Evolutionary conservation across 129 eudicot species (phyloP), one percentile per base, ranked within the genome.

Genomic region (Tagetes erecta): DNA sequence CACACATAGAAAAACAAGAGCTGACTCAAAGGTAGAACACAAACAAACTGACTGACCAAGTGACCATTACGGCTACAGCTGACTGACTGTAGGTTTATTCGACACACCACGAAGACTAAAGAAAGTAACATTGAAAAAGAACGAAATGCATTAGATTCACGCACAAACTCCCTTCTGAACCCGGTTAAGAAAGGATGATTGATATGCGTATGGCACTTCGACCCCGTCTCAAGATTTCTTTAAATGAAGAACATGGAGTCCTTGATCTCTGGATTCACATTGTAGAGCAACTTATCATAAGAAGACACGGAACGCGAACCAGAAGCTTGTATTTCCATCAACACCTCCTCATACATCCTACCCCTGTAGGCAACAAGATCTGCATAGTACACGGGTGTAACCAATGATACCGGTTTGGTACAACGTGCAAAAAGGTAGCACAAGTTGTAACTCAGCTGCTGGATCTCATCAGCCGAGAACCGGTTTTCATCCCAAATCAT

Each of bases 341-440:
- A 39, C 62, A 67, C 94, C 53, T 92, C 96, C 45, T 85, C 90
- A 72, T 64, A 92, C 83, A 87, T 31, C 9, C 98, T 84, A 1
- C 92, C 98, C 58, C 96, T 67, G 36, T 85, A 89, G 0, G 96
- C 96, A 5, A 86, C 95, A 35, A 92, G 88, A 56, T 92, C 92
- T 2, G 98, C 96, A 64, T 89, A 92, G 76, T 89, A 86, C 9
- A 89, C 98, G 0, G 96, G 98, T 1, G 98, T 86, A 1, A 89
- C 96, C 20, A 92, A 80, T 0, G 98, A 89, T 12, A 89, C 95
- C 0, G 98, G 95, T 37, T 89, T 87, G 0, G 92, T 87, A 74
- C 95, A 92, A 1, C 98, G 83, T 38, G 88, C 96, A 75, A 84
- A 92, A 12, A 87, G 83, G 68, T 68, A 92, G 74, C 98, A 92